Base-by-base conservation (phyloP, 768 basidiomycete genomes). In the Auricularia sp. region DNA sequence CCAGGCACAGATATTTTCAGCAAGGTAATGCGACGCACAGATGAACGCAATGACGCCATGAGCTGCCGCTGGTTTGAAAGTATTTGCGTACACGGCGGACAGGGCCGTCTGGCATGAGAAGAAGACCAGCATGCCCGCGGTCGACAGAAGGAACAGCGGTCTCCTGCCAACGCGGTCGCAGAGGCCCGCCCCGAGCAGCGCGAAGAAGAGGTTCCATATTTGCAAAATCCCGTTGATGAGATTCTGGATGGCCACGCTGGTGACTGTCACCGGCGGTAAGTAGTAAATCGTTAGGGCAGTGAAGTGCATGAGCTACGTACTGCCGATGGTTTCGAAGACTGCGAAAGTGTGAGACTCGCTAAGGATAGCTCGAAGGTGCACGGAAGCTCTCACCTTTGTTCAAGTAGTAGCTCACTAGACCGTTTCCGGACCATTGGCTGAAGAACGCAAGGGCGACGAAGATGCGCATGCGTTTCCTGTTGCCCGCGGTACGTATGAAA, bases 161-260 rank as follows among this genome's bases (percentile, higher is more conserved):
- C 89, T 82, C 67, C 88, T 85, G 36, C 89, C 88, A 39, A 85
- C 73, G 65, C 76, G 80, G 66, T 95, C 86, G 69, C 85, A 83
- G 71, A 84, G 72, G 66, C 81, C 76, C 12, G 87, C 79, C 14
- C 87, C 87, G 1, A 71, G 64, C 43, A 84, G 67, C 0, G 86
- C 85, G 79, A 85, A 87, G 66, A 71, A 71, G 69, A 92, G 76
- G 75, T 91, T 93, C 87, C 87, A 91, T 68, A 90, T 86, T 73
- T 88, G 88, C 47, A 93, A 82, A 72, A 91, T 86, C 74, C 87
- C 90, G 74, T 92, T 92, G 78, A 93, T 90, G 73, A 91, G 83
- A 61, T 90, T 84, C 78, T 92, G 81, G 3, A 66, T 68, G 42
- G 62, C 59, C 11, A 70, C 63, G 62, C 63, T 64, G 11, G 70